Conservation (phyloP, 306 rosid species). For the Cicer yamashitae region DNA sequence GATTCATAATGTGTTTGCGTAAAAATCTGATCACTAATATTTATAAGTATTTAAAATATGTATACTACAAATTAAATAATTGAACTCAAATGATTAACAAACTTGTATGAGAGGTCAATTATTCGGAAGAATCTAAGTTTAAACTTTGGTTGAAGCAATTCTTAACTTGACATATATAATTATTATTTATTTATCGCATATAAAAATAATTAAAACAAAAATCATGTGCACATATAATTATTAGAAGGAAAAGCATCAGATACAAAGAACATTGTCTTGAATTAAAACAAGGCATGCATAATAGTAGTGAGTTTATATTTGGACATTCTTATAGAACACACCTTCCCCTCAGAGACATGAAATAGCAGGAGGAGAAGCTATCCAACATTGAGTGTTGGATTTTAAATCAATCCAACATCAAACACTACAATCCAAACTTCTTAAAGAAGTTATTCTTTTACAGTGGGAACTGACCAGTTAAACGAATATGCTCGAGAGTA, state of each 20-base stretch:
- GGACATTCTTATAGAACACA: constrained; percentile 43
- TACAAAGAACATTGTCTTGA: neutral
- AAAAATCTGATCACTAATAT: neutral
- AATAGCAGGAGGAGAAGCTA: constrained; percentile 39
- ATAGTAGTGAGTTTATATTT: constrained; percentile 49
- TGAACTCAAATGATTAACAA: no score
- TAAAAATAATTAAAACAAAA: no score
- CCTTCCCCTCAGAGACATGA: constrained; percentile 26
- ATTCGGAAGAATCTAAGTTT: no score
- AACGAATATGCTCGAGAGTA: constrained; percentile 77
- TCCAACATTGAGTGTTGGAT: constrained; percentile 39
- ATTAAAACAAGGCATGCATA: constrained; percentile 38
- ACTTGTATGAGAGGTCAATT: no score
- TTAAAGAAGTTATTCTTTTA: constrained; percentile 38
- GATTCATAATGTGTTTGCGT: neutral
- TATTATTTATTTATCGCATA: neutral
- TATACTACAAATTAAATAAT: neutral
- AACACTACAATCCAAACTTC: constrained; percentile 31
- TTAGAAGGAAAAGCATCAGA: neutral
- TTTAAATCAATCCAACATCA: constrained; percentile 39
- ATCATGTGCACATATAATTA: neutral
- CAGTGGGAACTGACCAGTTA: constrained; percentile 77
- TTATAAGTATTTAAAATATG: neutral
- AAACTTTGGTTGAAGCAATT: no score
- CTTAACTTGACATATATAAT: neutral